Evolutionary conservation across 2,329 filamentous ascomycete species (phyloP).

Genomic region (Gnomoniopsis sp.): DNA sequence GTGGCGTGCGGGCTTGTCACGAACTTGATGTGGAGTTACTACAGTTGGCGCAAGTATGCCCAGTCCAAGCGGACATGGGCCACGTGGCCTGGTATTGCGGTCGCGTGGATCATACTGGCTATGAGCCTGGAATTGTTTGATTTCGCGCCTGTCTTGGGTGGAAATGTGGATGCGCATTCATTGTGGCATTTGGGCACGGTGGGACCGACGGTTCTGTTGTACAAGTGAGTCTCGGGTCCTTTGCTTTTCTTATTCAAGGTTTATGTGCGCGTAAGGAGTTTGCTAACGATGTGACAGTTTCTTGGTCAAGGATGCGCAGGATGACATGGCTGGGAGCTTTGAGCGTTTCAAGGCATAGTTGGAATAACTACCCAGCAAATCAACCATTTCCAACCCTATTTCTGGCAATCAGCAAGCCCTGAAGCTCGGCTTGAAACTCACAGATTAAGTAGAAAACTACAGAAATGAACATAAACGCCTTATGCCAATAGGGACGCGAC

Average conservation of each 20-base stretch:
- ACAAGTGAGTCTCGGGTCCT: constrained; percentile 65
- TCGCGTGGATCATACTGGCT: constrained; percentile 84
- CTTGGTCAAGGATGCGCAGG: constrained; percentile 77
- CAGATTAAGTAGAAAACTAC: too few species aligned
- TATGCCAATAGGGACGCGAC: too few species aligned
- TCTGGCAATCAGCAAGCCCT: background rate
- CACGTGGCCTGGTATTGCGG: constrained; percentile 84
- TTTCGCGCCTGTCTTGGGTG: constrained; percentile 73
- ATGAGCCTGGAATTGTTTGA: constrained; percentile 97
- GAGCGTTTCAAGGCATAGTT: constrained; percentile 67
- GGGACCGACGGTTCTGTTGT: constrained; percentile 83
- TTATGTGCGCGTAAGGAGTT: constrained; percentile 1
- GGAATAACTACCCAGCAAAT: background rate
- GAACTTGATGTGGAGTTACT: constrained; percentile 82
- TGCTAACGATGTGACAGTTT: constrained; percentile 54
- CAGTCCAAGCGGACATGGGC: constrained; percentile 74
- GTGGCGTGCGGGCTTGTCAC: constrained; percentile 76
- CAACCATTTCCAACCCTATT: background rate
- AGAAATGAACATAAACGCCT: too few species aligned
- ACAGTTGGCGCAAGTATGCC: constrained; percentile 71
- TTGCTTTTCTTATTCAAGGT: background rate
- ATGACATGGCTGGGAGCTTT: constrained; percentile 65
- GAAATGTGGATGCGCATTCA: constrained; percentile 87
- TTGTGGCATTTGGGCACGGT: constrained; percentile 96
- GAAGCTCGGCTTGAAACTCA: background rate